These are phyloP conservation scores for Aspergillus leporis DNA, from an alignment of 495 filamentous ascomycete species.

Conservation along the genomic window DNA sequence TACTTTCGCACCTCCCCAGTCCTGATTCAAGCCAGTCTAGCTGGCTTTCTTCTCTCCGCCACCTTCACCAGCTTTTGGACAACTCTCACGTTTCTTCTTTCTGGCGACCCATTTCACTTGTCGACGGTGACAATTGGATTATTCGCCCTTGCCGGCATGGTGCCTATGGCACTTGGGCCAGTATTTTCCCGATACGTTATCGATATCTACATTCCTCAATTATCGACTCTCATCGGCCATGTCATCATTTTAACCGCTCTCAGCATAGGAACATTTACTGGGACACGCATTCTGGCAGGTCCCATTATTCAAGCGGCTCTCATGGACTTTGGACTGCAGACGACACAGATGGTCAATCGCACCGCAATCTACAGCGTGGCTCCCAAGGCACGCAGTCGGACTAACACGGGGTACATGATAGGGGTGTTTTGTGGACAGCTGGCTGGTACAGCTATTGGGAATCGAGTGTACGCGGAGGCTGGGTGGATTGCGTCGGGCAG, in stretches of 20 bases:
- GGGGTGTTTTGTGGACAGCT: slow-evolving; percentile 73
- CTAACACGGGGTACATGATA: slow-evolving; percentile 86
- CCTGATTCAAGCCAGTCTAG: slow-evolving; percentile 65
- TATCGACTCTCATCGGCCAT: slow-evolving; percentile 65
- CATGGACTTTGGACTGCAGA: slow-evolving; percentile 73
- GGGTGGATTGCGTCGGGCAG: slow-evolving; percentile 73
- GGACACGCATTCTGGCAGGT: slow-evolving; percentile 65
- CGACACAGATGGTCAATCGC: slow-evolving; percentile 73
- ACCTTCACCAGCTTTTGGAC: slow-evolving; percentile 80
- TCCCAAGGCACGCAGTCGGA: slow-evolving; percentile 69
- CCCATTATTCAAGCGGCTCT: slow-evolving; percentile 74
- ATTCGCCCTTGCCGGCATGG: slow-evolving; percentile 76
- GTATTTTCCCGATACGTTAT: slow-evolving; percentile 70
- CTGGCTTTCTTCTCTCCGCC: slow-evolving; percentile 54
- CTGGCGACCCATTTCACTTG: slow-evolving; percentile 67
- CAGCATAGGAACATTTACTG: slow-evolving; percentile 68
- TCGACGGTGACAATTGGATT: slow-evolving; percentile 68
- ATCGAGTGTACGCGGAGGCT: slow-evolving; percentile 63
- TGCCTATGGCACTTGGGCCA: slow-evolving; percentile 64
- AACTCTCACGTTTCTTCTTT: slow-evolving; percentile 77
- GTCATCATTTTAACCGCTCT: slow-evolving; percentile 60
- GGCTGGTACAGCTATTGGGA: slow-evolving; percentile 72
- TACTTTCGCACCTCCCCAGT: slow-evolving; percentile 65
- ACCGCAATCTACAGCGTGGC: slow-evolving; percentile 69
- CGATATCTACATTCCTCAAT: slow-evolving; percentile 64